Conservation (phyloP, 805 yeast species). For the Cyberlindnera mississippiensis region DNA sequence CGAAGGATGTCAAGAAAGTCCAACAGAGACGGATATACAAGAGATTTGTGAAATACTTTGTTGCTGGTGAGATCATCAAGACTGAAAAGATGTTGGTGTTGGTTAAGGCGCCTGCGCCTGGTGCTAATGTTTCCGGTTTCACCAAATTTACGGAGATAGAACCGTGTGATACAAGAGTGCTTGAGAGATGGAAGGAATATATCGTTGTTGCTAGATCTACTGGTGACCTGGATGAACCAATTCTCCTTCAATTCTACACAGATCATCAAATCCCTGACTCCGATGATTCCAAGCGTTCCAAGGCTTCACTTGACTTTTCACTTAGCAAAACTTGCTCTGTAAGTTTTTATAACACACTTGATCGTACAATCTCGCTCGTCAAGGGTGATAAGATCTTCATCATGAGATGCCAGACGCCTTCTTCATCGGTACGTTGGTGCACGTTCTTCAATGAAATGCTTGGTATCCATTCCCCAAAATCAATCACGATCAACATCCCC, state of each 20-base stretch:
- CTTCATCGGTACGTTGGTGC: conserved; percentile 60
- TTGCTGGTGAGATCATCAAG: conserved; percentile 60
- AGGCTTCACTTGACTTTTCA: conserved; percentile 29
- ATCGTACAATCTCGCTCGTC: conserved; percentile 61
- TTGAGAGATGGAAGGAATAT: conserved; percentile 79
- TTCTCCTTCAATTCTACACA: conserved; percentile 61
- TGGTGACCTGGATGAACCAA: conserved; percentile 45
- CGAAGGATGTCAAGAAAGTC: conserved; percentile 12
- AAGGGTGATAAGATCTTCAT: conserved; percentile 42
- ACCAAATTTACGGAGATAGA: conserved; percentile 45
- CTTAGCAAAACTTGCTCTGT: conserved; percentile 35
- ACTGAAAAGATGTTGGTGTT: conserved; percentile 67
- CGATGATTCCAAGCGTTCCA: conserved; percentile 14
- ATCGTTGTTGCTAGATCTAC: conserved; percentile 68
- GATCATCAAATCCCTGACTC: conserved; percentile 33
- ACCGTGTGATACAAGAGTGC: conserved; percentile 48
- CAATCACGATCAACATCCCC: conserved; percentile 47
- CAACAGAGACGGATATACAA: conserved; percentile 21
- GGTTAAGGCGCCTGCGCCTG: conserved; percentile 36
- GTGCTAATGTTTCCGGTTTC: conserved; percentile 25
- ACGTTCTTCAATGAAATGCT: conserved; percentile 48
- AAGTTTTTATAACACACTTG: conserved; percentile 59
- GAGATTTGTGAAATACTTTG: conserved; percentile 31
- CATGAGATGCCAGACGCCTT: conserved; percentile 48
- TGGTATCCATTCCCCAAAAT: conserved; percentile 40